phyloP scores from a whole-genome alignment of 768 basidiomycete genomes.

The Lactarius tabidus region DNA sequence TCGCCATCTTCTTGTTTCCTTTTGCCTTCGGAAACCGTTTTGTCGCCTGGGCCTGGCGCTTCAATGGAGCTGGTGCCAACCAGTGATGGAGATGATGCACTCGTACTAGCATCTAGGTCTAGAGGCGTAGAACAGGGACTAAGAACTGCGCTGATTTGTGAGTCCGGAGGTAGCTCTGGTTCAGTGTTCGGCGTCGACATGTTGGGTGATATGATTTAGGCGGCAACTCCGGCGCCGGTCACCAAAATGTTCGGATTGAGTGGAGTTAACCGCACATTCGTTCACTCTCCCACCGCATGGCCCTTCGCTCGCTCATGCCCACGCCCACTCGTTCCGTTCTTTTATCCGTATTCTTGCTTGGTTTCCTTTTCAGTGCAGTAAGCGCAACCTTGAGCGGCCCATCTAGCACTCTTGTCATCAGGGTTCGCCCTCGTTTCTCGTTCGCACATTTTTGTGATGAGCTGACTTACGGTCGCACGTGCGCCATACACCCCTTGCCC shows the following conservation, averaged over 20 bases:
- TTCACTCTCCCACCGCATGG: background rate
- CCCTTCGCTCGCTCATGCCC: slow-evolving; percentile 5
- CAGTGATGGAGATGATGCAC: background rate
- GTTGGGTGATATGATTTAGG: slow-evolving; percentile 3
- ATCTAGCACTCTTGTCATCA: slow-evolving; percentile 16
- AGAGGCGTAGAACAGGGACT: background rate
- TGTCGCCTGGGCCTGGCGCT: background rate
- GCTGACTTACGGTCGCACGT: slow-evolving; percentile 26
- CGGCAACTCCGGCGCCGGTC: background rate
- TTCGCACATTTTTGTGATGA: slow-evolving; percentile 3
- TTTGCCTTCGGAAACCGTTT: slow-evolving; percentile 8
- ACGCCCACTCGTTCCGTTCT: slow-evolving; percentile 14
- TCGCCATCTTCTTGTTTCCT: slow-evolving; percentile 4
- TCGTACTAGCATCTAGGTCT: background rate
- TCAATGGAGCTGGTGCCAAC: background rate
- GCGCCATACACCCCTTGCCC: slow-evolving; percentile 17
- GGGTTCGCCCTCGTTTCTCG: slow-evolving; percentile 11
- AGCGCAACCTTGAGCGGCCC: slow-evolving; percentile 10
- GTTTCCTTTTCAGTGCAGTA: slow-evolving; percentile 1
- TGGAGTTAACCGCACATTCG: background rate
- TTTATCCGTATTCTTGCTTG: slow-evolving; percentile 13
- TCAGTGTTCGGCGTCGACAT: background rate
- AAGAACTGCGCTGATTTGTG: background rate
- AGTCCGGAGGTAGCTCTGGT: background rate
- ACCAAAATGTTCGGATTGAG: background rate